phyloP scores from a whole-genome alignment of 495 filamentous ascomycete genomes.

The Terfezia boudieri region DNA sequence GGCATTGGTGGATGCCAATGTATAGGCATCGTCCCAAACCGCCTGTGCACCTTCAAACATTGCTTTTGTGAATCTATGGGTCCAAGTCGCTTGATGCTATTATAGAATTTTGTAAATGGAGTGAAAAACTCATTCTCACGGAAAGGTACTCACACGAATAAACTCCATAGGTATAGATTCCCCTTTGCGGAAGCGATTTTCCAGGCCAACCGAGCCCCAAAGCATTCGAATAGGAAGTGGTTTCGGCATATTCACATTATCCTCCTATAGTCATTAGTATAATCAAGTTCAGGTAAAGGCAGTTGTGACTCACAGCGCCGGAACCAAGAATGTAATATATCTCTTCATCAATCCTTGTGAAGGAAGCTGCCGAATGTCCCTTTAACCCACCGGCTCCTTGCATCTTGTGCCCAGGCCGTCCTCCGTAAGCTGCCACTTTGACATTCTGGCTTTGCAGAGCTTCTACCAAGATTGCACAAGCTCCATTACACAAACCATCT shows the following conservation, averaged over 20 bases:
- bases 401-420: not conserved
- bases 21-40: not conserved
- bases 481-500: not conserved
- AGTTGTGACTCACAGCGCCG: not conserved
- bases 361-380: not conserved
- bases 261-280: not conserved
- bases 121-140: no score
- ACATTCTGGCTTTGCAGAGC: not conserved
- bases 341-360: not conserved
- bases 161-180: not conserved
- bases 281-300: no score
- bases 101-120: no score
- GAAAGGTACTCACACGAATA: not conserved
- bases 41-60: not conserved
- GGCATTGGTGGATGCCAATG: not conserved
- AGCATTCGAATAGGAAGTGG: not conserved
- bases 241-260: not conserved
- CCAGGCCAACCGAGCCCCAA: not conserved
- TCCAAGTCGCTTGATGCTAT: not conserved
- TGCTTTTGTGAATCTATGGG: not conserved
- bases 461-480: not conserved
- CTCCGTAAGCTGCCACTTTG: not conserved
- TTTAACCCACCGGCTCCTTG: not conserved
- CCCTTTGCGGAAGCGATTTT: not conserved
- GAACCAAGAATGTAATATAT: not conserved